Base-by-base conservation (phyloP, 169 alveolate genomes). In the Hammondia hammondi region DNA sequence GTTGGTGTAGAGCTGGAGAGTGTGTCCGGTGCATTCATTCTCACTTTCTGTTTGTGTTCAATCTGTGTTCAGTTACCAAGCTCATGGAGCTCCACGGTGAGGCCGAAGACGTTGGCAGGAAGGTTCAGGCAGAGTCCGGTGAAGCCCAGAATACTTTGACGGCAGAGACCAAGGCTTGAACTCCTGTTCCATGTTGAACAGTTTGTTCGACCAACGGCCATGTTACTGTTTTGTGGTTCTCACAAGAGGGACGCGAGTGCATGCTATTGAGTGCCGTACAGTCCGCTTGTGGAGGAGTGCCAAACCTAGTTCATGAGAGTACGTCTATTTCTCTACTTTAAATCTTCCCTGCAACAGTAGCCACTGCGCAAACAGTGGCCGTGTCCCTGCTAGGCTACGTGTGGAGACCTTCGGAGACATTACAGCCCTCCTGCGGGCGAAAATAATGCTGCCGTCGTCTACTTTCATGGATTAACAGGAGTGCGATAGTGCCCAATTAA, bases 41-140 rank as follows among this genome's bases (percentile, higher is more conserved):
- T 35, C 32, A 24, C 9, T 14, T 85, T 35, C 37, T 56, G 6
- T 32, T 9, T 85, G 77, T 35, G 61, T 52, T 52, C 9, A 52
- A 10, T 52, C 24, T 52, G 61, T 39, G 46, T 24, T 77, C 92
- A 94, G 96, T 94, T 35, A 90, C 96, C 45, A 94, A 94, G 88
- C 92, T 94, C 81, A 94, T 94, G 96, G 96, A 94, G 67, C 94
- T 94, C 6, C 96, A 94, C 67, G 96, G 94, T 48, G 96, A 94
- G 17, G 39, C 81, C 9, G 96, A 94, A 45, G 96, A 94, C 39
- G 94, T 91, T 43, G 96, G 96, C 46, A 91, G 88, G 94, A 85
- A 89, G 89, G 94, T 94, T 56, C 93, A 39, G 14, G 85, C 91
- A 37, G 96, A 94, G 94, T 57, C 94, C 37, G 89, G 93, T 43